Evolutionary conservation across 768 basidiomycete species (phyloP).

Genomic region (Boletus rubescentipes): DNA sequence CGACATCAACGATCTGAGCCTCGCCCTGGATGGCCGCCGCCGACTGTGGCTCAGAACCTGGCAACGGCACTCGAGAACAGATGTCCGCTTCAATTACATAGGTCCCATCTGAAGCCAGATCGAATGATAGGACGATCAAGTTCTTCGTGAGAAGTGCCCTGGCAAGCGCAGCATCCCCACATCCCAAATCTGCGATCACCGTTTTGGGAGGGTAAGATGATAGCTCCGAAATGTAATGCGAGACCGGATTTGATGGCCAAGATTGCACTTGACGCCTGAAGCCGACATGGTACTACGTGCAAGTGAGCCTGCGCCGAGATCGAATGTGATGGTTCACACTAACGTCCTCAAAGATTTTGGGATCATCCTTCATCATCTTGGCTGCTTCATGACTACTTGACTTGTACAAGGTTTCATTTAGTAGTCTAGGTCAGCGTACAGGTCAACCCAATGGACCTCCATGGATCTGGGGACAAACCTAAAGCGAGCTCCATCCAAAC

Average conservation of each 20-base stretch:
- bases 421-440: constrained; percentile 50
- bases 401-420: constrained; percentile 93
- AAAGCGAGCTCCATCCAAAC: constrained; percentile 84
- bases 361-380: constrained; percentile 82
- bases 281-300: constrained; percentile 83
- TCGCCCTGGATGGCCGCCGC: constrained; percentile 45
- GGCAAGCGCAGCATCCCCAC: constrained; percentile 91
- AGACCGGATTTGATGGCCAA: constrained; percentile 95
- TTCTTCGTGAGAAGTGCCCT: constrained; percentile 68
- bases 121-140: constrained; percentile 71
- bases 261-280: constrained; percentile 89
- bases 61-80: constrained; percentile 75
- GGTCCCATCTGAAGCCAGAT: constrained; percentile 69
- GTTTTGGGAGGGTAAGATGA: constrained; percentile 62
- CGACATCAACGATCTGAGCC: constrained; percentile 85
- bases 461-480: constrained; percentile 43
- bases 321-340: constrained; percentile 14
- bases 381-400: constrained; percentile 72
- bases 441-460: constrained; percentile 8
- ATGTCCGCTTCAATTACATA: constrained; percentile 92
- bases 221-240: constrained; percentile 69
- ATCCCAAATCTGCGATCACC: constrained; percentile 90
- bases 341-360: constrained; percentile 81
- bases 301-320: constrained; percentile 11
- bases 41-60: constrained; percentile 63